A percentile compares a stretch with the other conserved stretches of the same genome.
These are phyloP conservation scores for Lupinus albus DNA, from an alignment of 306 rosid species.

Conservation along the genomic window DNA sequence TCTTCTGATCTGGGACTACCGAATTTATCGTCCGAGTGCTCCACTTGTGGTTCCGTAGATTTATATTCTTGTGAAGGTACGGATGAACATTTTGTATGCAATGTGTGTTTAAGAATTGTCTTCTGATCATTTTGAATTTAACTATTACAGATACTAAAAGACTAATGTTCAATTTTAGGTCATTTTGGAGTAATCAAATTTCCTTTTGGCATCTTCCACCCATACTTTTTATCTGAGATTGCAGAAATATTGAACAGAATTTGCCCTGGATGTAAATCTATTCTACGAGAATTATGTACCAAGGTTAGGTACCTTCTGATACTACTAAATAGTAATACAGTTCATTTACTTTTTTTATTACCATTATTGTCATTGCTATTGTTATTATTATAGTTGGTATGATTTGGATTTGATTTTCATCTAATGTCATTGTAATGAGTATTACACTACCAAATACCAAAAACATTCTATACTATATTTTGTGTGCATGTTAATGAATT, in stretches of 20 bases:
- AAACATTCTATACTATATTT: conserved; percentile 16
- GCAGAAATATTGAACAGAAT: conserved; percentile 72
- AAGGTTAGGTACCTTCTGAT: conserved; percentile 64
- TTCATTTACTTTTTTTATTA: too few species aligned
- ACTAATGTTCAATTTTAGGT: conserved; percentile 58
- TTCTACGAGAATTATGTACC: conserved; percentile 50
- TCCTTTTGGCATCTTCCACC: conserved; percentile 66
- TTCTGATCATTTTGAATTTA: conserved; percentile 24
- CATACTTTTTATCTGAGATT: conserved; percentile 75
- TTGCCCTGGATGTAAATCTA: conserved; percentile 80
- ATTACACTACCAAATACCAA: conserved; percentile 15
- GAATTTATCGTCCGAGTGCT: conserved; percentile 68
- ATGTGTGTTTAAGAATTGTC: conserved; percentile 29
- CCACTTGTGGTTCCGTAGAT: conserved; percentile 71
- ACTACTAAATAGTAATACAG: neutral
- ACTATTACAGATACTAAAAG: conserved; percentile 38
- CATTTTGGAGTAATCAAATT: conserved; percentile 83
- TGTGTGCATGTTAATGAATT: neutral
- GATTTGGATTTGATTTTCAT: too few species aligned
- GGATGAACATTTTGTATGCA: conserved; percentile 38
- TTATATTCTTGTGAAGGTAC: conserved; percentile 72
- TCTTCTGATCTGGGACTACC: conserved; percentile 86
- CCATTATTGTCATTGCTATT: too few species aligned
- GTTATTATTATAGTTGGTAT: too few species aligned
- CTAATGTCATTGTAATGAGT: conserved; percentile 1